Base-by-base conservation (phyloP, 495 filamentous ascomycete species). In the Chaetomium tenue region DNA sequence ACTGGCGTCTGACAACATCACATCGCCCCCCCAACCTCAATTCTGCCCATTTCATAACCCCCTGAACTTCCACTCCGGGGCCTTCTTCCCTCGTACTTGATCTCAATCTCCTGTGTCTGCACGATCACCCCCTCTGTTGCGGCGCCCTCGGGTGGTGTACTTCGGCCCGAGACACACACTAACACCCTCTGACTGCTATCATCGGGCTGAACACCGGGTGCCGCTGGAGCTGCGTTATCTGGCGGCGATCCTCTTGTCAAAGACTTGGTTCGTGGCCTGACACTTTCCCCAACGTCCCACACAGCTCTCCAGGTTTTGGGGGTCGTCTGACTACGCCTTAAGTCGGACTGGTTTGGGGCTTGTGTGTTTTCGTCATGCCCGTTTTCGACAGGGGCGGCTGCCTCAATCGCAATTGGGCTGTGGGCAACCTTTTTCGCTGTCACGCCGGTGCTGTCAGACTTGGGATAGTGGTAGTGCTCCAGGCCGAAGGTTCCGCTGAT, bases 151-250 rank as follows among this genome's bases (percentile, higher is more conserved):
- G 16, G 5, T 47, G 44, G 44, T 16, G 48, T 52, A n/a, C 48
- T 53, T 15, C 26, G 25, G 2, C 51, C 51, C 26, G 51, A 16
- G 22, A 40, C 22, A 16, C 25, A 18, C 16, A 56, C 53, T 6
- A 56, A n/a, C n/a, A 22, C 28, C n/a, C 55, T 39, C 11, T 58
- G 55, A 20, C 55, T 58, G 20, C 37, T 58, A 3, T 58, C 44
- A 3, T 44, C 18, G n/a, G 55, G n/a, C 0, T 12, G 20, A 20
- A 33, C 20, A 26, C 26, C 26, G 8, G 37, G 55, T 23, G 3
- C 0, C 8, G 4, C n/a, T 7, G 33, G 44, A 15, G 7, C 9
- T 40, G n/a, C 7, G n/a, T 23, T 9, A 2, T 18, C 53, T 56
- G n/a, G 30, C n/a, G 53, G 20, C n/a, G 37, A 3, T 2, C 3